Evolutionary conservation across 352 stramenopile genomes (phyloP), one percentile per base, ranked within the genome.

Genomic region (Pythium phragmiticola): DNA sequence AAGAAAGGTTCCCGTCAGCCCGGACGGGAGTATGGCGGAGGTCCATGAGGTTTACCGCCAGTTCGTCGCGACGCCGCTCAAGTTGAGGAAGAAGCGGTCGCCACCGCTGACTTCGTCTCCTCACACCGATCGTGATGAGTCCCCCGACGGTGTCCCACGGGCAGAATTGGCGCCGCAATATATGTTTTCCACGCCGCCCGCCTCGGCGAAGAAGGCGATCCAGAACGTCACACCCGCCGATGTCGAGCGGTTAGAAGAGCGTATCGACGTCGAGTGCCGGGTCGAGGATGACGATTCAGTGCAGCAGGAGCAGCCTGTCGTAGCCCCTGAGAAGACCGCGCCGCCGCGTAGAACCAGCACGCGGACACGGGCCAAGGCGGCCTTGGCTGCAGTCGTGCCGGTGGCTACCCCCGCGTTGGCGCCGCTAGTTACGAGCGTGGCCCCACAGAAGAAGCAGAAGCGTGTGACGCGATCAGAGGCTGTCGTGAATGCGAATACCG

Each of bases 391-490:
- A 1, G 14, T 53, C 12, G 47, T 37, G 8, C 47, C 47, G 37
- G 26, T 37, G 11, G 12, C 12, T 14, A 7, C 47, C 12, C 34
- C 37, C 1, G 2, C 17, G 3, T 23, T 23, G 12, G 7, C 30
- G 11, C 45, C 30, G 5, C 12, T 19, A 19, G 23, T 14, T 2
- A 37, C 8, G 3, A 33, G 7, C 12, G 45, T 28, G 7, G 56
- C 17, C 2, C 17, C 28, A 6, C 17, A 26, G 0, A 54, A 19
- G 56, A 70, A 70, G 53, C 51, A 65, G 46, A 88, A 85, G 43
- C 75, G 76, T 11, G 71, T 75, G 39, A 76, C 69, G 19, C 71
- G 72, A 12, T 54, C 75, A 4, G 63, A 74, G 14, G 46, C 12
- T 16, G 59, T 82, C 43, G 52, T 39, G 11, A 74, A 77, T 23